Evolutionary conservation across 2,329 filamentous ascomycete species (phyloP).

Genomic region (Phialophora tarda): DNA sequence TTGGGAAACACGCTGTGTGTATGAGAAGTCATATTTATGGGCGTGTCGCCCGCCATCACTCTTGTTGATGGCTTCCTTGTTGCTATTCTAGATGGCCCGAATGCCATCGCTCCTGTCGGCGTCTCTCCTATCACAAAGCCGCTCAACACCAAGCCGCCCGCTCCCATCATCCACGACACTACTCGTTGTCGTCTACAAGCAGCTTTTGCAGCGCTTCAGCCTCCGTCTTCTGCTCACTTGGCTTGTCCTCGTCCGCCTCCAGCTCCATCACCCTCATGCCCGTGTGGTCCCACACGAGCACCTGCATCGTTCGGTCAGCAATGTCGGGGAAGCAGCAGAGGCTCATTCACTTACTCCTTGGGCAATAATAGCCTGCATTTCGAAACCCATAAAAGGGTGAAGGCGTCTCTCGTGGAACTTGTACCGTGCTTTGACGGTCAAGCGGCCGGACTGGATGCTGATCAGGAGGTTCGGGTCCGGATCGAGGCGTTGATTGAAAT

Average conservation of each 20-base stretch:
- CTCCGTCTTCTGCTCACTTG: background rate
- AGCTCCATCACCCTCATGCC: background rate
- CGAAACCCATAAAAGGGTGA: background rate
- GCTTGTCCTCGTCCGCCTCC: constrained; percentile 1
- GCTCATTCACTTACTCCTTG: background rate
- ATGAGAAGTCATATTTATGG: background rate
- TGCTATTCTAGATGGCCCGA: too few relatives aligned
- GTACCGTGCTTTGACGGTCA: background rate
- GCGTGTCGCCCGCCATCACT: background rate
- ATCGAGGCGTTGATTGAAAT: background rate
- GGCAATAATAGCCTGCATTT: background rate
- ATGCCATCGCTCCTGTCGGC: background rate
- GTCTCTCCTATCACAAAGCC: too few relatives aligned
- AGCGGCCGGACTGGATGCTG: background rate
- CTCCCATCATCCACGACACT: background rate
- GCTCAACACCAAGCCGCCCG: background rate
- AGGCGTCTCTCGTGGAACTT: background rate
- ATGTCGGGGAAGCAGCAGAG: background rate
- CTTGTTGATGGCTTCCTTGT: background rate
- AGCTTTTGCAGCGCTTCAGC: background rate
- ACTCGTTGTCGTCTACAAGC: background rate
- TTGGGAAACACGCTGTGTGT: background rate
- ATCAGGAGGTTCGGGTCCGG: background rate
- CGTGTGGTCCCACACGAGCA: background rate
- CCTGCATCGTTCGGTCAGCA: background rate